These are phyloP conservation scores for Psidium friedrichsthalianum DNA, from an alignment of 345 rosid species.

Conservation along the genomic window DNA sequence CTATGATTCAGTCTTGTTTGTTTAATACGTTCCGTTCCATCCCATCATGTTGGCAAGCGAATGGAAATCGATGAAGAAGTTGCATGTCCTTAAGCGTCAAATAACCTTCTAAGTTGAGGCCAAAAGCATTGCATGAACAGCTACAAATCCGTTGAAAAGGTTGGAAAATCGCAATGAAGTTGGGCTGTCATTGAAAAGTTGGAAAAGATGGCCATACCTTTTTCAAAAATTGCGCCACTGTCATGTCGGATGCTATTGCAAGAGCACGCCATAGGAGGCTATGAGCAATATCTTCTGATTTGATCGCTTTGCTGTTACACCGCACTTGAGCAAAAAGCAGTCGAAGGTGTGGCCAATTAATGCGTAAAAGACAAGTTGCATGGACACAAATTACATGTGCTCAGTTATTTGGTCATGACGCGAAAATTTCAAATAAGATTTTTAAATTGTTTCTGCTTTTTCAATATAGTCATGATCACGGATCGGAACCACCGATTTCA, in stretches of 20 bases:
- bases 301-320: neutral
- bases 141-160: neutral
- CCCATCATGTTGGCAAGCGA: neutral
- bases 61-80: neutral
- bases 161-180: neutral
- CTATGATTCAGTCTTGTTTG: neutral
- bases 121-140: neutral
- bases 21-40: neutral
- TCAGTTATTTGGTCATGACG: fast-evolving
- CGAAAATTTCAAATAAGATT: neutral
- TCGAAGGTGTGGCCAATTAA: neutral
- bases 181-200: neutral
- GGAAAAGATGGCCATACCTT: neutral
- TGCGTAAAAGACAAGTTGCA: neutral
- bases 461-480: too few relatives aligned
- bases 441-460: neutral
- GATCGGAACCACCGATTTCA: too few relatives aligned
- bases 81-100: neutral
- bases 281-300: neutral
- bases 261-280: neutral
- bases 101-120: neutral
- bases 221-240: neutral
- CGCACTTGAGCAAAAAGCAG: neutral
- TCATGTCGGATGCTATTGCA: neutral
- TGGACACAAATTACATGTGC: too few relatives aligned